A percentile compares a stretch with the other conserved stretches of the same genome.
Conservation (phyloP, 805 yeast genomes). For the Sugiyamaella boreocaroliniensis region DNA sequence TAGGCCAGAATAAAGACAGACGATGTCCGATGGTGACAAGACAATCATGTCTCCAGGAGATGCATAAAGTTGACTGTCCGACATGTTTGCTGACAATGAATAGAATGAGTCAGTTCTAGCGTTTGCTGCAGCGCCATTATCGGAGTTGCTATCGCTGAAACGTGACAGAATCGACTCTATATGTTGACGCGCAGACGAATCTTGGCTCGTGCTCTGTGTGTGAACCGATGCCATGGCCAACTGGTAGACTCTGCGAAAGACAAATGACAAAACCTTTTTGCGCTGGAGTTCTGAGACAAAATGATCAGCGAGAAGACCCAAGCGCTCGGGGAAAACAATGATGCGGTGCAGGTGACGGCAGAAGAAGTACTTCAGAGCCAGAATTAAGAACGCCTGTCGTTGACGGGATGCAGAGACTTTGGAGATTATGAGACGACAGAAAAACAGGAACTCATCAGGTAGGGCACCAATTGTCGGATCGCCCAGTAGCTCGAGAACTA, state of each 20-base stretch:
- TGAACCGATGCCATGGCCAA: conserved; percentile 3
- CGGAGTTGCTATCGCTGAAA: conserved; percentile 7
- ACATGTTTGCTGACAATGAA: background rate
- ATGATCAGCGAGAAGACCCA: conserved; percentile 18
- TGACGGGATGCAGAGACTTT: conserved; percentile 9
- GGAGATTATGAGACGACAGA: conserved; percentile 11
- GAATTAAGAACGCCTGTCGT: conserved; percentile 7
- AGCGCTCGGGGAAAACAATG: conserved; percentile 19
- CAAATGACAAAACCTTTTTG: conserved; percentile 18
- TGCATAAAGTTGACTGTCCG: background rate
- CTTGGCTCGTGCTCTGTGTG: background rate
- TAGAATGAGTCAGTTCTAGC: background rate
- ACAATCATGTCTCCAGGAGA: conserved; percentile 18
- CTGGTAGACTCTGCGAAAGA: conserved; percentile 11
- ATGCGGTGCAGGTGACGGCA: conserved; percentile 12
- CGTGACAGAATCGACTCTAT: conserved; percentile 12
- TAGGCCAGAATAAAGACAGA: conserved; percentile 23
- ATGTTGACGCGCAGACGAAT: conserved; percentile 5
- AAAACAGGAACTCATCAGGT: conserved; percentile 14
- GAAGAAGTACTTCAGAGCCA: conserved; percentile 20
- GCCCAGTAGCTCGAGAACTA: conserved; percentile 13
- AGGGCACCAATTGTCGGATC: conserved; percentile 16
- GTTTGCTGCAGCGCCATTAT: background rate
- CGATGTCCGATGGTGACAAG: conserved; percentile 28
- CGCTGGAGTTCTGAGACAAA: conserved; percentile 21